phyloP scores from a whole-genome alignment of 2,329 filamentous ascomycete genomes.

The Penicillium sp. region DNA sequence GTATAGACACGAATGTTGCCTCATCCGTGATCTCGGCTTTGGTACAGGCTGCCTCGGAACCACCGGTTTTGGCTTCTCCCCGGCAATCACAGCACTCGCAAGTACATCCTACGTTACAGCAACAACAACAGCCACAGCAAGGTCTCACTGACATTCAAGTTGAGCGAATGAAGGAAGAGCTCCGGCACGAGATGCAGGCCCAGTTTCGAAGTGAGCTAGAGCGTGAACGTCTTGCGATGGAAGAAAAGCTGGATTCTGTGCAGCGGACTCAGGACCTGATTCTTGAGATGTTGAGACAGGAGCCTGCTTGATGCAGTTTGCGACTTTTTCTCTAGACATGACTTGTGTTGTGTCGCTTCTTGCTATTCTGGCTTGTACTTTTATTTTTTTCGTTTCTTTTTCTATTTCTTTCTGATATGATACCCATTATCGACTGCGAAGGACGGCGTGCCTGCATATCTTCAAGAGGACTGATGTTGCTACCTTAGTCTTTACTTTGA shows the following conservation, averaged over 20 bases:
- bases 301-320: conserved; percentile 23
- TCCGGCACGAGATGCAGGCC: conserved; percentile 33
- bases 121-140: neutral
- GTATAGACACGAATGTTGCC: conserved; percentile 6
- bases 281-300: conserved; percentile 40
- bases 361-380: neutral
- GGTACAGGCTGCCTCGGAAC: conserved; percentile 17
- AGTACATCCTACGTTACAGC: neutral
- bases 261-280: conserved; percentile 44
- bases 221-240: conserved; percentile 32
- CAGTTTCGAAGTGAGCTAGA: conserved; percentile 36
- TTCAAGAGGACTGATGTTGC: neutral
- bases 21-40: conserved; percentile 28
- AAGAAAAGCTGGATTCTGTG: conserved; percentile 39
- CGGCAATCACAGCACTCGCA: neutral
- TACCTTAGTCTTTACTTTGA: neutral
- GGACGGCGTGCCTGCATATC: neutral
- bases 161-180: conserved; percentile 31
- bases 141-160: conserved; percentile 13
- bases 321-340: neutral
- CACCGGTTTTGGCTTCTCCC: neutral
- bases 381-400: neutral
- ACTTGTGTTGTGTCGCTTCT: neutral
- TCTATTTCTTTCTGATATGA: conserved; percentile 13
- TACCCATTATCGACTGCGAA: conserved; percentile 17